These are phyloP conservation scores for Colletotrichum scovillei DNA, from an alignment of 2,329 filamentous ascomycete genomes.

Conservation along the genomic window DNA sequence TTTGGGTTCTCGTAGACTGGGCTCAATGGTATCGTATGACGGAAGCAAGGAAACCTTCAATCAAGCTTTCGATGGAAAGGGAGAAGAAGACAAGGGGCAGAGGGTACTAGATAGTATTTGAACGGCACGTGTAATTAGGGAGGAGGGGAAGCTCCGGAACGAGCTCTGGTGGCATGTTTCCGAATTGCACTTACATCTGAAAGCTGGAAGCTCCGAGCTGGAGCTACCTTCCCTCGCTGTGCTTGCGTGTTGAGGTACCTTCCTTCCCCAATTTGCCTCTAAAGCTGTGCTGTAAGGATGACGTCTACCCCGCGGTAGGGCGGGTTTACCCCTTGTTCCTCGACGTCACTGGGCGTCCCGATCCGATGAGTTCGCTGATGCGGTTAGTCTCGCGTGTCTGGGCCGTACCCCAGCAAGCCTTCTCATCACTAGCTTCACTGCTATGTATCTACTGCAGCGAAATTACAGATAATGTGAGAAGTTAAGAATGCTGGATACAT, in stretches of 20 bases:
- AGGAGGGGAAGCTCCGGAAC: background rate
- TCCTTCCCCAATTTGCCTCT: background rate
- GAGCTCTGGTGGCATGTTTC: background rate
- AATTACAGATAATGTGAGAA: no score
- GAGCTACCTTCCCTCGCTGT: background rate
- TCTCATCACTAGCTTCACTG: background rate
- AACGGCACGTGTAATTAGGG: background rate
- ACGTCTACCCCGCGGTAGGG: slow-evolving; percentile 20
- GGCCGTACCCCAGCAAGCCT: background rate
- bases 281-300: slow-evolving; percentile 29
- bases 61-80: background rate
- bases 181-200: background rate
- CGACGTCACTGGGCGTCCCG: slow-evolving; percentile 25
- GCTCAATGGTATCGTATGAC: slow-evolving; percentile 12
- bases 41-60: background rate
- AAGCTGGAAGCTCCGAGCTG: background rate
- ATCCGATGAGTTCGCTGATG: background rate
- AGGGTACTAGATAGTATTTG: background rate
- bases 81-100: background rate
- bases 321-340: background rate
- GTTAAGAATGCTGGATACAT: no score
- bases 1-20: background rate
- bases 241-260: background rate
- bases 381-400: background rate
- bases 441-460: no score